A percentile compares a stretch with the other conserved stretches of the same genome.
phyloP scores from a whole-genome alignment of 2,329 filamentous ascomycete species.

The Berkeleyomyces rouxiae region DNA sequence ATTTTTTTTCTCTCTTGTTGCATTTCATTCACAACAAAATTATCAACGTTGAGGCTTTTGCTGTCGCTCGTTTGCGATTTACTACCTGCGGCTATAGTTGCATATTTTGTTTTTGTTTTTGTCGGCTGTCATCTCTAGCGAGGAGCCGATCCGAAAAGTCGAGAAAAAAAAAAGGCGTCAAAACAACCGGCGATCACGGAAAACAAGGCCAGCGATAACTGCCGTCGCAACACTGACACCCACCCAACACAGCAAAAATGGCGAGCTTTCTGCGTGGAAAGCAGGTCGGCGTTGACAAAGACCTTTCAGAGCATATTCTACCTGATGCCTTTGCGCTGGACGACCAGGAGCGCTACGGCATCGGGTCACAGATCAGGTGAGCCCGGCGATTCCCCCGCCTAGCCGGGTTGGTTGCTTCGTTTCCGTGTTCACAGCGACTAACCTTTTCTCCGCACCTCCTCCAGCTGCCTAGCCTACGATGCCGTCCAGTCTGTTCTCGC shows the following conservation, averaged over 20 bases:
- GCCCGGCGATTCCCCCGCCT: constrained; percentile 13
- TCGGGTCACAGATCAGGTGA: constrained; percentile 58
- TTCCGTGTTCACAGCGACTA: neutral
- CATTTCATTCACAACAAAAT: neutral
- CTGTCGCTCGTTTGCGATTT: neutral
- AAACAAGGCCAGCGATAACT: neutral
- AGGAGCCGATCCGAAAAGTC: neutral
- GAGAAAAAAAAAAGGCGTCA: neutral
- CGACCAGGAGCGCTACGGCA: constrained; percentile 67
- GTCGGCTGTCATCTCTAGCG: neutral
- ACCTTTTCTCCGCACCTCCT: constrained; percentile 24
- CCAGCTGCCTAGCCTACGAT: constrained; percentile 74
- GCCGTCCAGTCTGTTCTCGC: constrained; percentile 87
- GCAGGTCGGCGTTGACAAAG: constrained; percentile 82
- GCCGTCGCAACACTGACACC: neutral
- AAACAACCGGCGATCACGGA: neutral
- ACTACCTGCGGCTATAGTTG: neutral
- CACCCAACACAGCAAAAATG: constrained; percentile 34
- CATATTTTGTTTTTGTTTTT: neutral
- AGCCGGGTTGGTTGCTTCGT: neutral
- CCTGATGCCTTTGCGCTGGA: constrained; percentile 68
- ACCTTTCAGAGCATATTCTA: constrained; percentile 67
- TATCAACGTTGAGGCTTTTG: too few relatives aligned
- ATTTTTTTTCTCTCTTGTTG: neutral
- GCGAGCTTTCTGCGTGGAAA: constrained; percentile 78